Evolutionary conservation across 805 yeast species (phyloP), one percentile per base, ranked within the genome.

Genomic region (Kodamaea fukazawae): DNA sequence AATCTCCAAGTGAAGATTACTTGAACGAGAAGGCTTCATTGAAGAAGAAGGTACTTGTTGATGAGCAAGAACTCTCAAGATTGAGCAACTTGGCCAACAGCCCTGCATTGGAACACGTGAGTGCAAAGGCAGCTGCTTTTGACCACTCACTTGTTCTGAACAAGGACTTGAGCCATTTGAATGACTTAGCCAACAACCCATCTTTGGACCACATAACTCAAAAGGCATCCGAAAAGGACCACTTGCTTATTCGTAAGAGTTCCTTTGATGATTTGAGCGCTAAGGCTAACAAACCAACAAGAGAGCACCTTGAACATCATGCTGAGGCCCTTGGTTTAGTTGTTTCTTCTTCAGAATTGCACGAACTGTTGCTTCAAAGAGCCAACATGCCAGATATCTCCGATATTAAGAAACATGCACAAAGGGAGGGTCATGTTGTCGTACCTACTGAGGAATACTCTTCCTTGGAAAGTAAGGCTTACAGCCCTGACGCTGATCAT

Each of bases 21-120:
- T 44, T 75, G 14, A 54, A 53, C 26, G 60, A 59, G 20, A 59
- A 58, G 36, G 69, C 73, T 2, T 48, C 45, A 4, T 32, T 29
- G 46, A 41, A 45, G n/a, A 62, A 56, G 6, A 43, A 26, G 16
- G 29, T 38, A 6, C 22, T 50, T 11, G 10, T 57, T 9, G 33
- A 45, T 18, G 33, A 34, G n/a, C 38, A 40, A 2, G 54, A 51
- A 20, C 42, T 36, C 35, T 36, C 44, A 12, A 32, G 29, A 15
- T 41, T 57, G 33, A 37, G 32, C 3, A 42, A 39, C 27, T 17
- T 22, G 13, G 53, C 50, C 8, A 12, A 43, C 15, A 29, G 15
- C 3, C 49, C 48, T 5, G 16, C 40, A 4, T 9, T 42, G 13
- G 46, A 34, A n/a, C 41, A 40, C 28, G 17, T 49, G 18, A 23